phyloP scores from a whole-genome alignment of 257 asterid species.

The Solanum ossicruentum region DNA sequence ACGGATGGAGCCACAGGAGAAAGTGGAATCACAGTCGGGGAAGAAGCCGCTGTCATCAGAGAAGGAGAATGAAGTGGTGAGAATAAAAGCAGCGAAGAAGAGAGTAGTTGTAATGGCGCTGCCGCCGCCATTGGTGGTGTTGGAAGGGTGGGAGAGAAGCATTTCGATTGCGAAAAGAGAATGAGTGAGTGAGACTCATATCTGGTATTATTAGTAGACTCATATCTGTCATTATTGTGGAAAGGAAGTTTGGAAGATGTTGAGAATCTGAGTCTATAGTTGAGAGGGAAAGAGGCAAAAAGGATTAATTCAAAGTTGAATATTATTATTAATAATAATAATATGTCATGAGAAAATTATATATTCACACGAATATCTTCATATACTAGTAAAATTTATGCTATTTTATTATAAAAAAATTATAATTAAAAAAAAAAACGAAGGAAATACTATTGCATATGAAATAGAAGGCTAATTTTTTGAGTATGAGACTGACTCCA shows the following conservation, averaged over 20 bases:
- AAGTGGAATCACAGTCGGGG: constrained; percentile 29
- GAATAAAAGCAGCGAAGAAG: not conserved
- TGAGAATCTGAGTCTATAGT: not conserved
- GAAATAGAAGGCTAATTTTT: too few species aligned
- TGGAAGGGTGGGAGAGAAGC: not conserved
- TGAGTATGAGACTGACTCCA: too few species aligned
- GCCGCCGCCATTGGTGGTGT: not conserved
- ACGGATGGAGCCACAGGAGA: constrained; percentile 35
- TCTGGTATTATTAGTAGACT: not conserved
- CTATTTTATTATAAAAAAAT: too few species aligned
- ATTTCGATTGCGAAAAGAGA: not conserved
- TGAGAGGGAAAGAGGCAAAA: not conserved
- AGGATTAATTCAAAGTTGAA: constrained; percentile 5
- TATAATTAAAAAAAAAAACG: too few species aligned
- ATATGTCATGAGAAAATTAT: too few species aligned
- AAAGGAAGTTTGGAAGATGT: not conserved
- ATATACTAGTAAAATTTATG: too few species aligned
- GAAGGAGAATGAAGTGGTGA: not conserved
- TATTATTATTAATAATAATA: not conserved
- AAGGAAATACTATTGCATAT: too few species aligned
- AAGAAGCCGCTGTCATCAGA: constrained; percentile 10
- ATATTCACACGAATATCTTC: too few species aligned
- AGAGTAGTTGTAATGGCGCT: not conserved
- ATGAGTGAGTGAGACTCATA: not conserved
- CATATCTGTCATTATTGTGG: not conserved